Evolutionary conservation across 495 filamentous ascomycete species (phyloP).

Genomic region (Penicillium argentinense): DNA sequence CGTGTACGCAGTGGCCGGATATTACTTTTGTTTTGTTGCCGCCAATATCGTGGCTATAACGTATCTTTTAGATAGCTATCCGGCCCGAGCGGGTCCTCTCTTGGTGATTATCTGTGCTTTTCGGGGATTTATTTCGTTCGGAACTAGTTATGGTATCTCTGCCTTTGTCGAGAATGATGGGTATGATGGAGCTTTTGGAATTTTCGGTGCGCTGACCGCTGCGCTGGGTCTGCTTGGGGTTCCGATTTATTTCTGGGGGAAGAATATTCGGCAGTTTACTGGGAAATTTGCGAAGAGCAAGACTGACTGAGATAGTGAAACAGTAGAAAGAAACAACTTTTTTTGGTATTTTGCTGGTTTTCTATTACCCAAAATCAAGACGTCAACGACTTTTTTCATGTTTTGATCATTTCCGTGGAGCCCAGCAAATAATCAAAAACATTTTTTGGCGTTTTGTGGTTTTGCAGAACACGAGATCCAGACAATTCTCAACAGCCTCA

Average conservation of each 20-base stretch:
- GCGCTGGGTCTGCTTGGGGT: constrained; percentile 22
- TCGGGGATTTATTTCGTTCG: constrained; percentile 39
- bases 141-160: constrained; percentile 28
- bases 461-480: no score
- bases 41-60: constrained; percentile 40
- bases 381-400: no score
- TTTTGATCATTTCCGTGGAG: no score
- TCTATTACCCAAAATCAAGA: no score
- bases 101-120: constrained; percentile 42
- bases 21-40: constrained; percentile 40
- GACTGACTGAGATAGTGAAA: constrained; percentile 5
- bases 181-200: constrained; percentile 32
- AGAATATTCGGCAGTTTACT: constrained; percentile 29
- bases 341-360: no score
- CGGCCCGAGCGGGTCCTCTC: constrained; percentile 32
- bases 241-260: constrained; percentile 31
- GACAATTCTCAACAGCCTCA: no score
- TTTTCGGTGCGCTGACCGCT: constrained; percentile 27
- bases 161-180: constrained; percentile 24
- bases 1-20: constrained; percentile 30
- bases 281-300: constrained; percentile 14
- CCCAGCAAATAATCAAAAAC: no score
- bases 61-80: constrained; percentile 39
- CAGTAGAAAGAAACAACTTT: no score
- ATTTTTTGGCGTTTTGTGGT: no score